phyloP scores from a whole-genome alignment of 192 early-diverging fungal species.

The Funneliformis geosporum region DNA sequence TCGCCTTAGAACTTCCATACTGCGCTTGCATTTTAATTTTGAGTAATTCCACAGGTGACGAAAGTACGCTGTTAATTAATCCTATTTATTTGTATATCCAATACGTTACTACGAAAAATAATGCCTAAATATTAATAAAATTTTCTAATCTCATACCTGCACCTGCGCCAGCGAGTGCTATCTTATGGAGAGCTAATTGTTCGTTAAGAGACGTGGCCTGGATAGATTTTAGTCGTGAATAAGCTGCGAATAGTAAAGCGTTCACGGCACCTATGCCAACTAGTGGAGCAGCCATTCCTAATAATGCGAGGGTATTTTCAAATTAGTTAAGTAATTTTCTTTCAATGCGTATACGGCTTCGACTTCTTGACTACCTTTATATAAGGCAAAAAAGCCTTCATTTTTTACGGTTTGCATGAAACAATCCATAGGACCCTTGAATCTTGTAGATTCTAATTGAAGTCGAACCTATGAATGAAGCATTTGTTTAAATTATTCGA shows the following conservation, averaged over 20 bases:
- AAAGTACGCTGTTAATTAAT: constrained; percentile 76
- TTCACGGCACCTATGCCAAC: constrained; percentile 85
- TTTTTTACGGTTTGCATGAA: constrained; percentile 76
- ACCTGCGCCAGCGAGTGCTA: constrained; percentile 84
- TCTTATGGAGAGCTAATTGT: constrained; percentile 65
- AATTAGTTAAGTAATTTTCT: not conserved
- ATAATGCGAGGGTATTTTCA: not conserved
- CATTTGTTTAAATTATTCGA: constrained; percentile 8
- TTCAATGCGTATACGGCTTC: not conserved
- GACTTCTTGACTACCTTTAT: constrained; percentile 62
- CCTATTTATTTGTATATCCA: constrained; percentile 41
- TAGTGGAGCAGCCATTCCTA: constrained; percentile 78
- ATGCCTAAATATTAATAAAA: not conserved
- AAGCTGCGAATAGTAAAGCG: constrained; percentile 82
- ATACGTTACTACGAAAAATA: not conserved
- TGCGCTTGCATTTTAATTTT: constrained; percentile 94
- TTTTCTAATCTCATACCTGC: constrained; percentile 51
- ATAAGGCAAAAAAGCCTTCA: constrained; percentile 75
- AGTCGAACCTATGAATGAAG: constrained; percentile 59
- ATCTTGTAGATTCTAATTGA: constrained; percentile 62
- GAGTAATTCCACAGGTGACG: constrained; percentile 92
- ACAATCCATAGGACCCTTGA: constrained; percentile 81
- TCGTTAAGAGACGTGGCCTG: constrained; percentile 51
- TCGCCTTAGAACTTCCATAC: constrained; percentile 53
- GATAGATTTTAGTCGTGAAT: constrained; percentile 62